A percentile compares a stretch with the other conserved stretches of the same genome.
Conservation (phyloP, 805 yeast species). For the Candida fluviatilis region DNA sequence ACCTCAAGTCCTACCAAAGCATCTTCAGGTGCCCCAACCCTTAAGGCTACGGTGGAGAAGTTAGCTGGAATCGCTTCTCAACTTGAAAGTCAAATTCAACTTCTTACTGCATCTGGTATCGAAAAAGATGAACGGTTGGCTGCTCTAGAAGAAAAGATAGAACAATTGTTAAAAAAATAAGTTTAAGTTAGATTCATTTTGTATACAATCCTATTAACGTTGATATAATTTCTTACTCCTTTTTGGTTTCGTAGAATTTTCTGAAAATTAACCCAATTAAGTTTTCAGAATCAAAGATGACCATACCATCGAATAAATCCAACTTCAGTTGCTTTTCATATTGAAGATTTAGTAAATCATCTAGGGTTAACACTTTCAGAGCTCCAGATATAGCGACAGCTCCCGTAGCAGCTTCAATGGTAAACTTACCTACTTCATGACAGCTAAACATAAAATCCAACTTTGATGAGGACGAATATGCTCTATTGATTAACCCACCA, state of each 20-base stretch:
- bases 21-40: slow-evolving; percentile 48
- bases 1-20: slow-evolving; percentile 19
- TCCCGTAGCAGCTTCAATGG: slow-evolving; percentile 72
- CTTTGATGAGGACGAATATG: slow-evolving; percentile 52
- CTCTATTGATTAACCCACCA: slow-evolving; percentile 43
- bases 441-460: slow-evolving; percentile 73
- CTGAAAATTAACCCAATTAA: slow-evolving; percentile 66
- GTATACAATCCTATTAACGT: slow-evolving; percentile 1
- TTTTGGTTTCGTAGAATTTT: slow-evolving; percentile 62
- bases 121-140: slow-evolving; percentile 63
- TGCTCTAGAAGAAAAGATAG: slow-evolving; percentile 58
- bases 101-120: slow-evolving; percentile 48
- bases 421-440: slow-evolving; percentile 67
- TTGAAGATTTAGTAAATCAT: slow-evolving; percentile 68
- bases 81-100: slow-evolving; percentile 53
- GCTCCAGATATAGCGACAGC: slow-evolving; percentile 63
- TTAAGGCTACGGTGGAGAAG: slow-evolving; percentile 69
- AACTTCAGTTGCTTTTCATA: slow-evolving; percentile 58
- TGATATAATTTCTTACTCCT: slow-evolving; percentile 14
- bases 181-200: not conserved
- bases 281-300: slow-evolving; percentile 62
- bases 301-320: slow-evolving; percentile 63
- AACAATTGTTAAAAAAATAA: slow-evolving; percentile 44
- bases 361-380: slow-evolving; percentile 56
- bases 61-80: slow-evolving; percentile 53